phyloP scores from a whole-genome alignment of 73 alveolate genomes.

The Paramecium sexaurelia region DNA sequence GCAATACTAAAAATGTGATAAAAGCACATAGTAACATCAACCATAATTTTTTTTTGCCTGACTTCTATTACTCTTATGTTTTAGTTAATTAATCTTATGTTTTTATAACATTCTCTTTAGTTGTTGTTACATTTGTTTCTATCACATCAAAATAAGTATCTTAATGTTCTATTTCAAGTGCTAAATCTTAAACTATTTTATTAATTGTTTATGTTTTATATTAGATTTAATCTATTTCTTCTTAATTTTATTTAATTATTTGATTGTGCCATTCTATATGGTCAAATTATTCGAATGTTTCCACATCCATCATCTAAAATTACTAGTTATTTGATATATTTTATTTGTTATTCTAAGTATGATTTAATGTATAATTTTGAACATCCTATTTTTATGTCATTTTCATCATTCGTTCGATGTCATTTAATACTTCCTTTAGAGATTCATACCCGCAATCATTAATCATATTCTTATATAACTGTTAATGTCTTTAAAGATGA shows the following conservation, averaged over 20 bases:
- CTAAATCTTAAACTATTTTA: not conserved
- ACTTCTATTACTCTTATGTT: not conserved
- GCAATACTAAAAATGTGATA: not conserved
- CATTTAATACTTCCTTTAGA: not conserved
- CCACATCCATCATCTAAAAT: not conserved
- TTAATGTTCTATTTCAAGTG: not conserved
- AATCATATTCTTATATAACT: not conserved
- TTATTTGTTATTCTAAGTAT: not conserved
- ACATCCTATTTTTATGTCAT: not conserved
- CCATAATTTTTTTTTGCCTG: not conserved
- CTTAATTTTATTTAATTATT: slow-evolving; percentile 38
- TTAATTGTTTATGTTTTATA: not conserved
- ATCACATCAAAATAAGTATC: not conserved
- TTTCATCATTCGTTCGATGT: not conserved
- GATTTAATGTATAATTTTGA: not conserved
- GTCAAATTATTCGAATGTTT: not conserved
- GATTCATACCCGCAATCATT: not conserved
- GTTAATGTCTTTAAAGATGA: not conserved
- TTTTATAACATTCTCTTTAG: not conserved
- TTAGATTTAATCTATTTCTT: slow-evolving; percentile 13
- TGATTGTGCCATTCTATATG: not conserved
- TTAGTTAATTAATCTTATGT: slow-evolving; percentile 4
- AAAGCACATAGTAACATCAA: not conserved
- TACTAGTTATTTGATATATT: not conserved
- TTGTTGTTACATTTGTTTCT: not conserved